Base-by-base conservation (phyloP, 2,329 filamentous ascomycete genomes). In the Aspergillus fumigatiaffinis region DNA sequence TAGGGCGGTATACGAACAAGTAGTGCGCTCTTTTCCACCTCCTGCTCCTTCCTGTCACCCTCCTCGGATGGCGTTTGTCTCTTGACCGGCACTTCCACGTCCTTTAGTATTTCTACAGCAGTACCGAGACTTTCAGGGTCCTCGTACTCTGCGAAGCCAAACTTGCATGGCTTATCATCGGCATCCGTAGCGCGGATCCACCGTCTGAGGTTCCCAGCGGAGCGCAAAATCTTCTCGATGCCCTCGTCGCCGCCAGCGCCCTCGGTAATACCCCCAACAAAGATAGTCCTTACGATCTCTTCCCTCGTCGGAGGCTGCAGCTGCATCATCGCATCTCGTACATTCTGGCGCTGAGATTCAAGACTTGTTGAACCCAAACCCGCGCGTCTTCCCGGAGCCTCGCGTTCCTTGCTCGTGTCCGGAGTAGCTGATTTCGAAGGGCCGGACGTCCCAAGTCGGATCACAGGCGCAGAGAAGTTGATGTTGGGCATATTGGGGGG, bases 381-480 rank as follows among this genome's bases (percentile, higher is more conserved):
- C 65, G 76, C 63, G 53, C 84, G 81, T 60, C 80, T 77, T 47
- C 82, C 80, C 21, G 75, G 73, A 38, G 69, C 68, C 49, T 77
- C 75, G 61, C 76, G 69, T 80, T 77, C 63, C 79, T 80, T 58
- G 54, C 73, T 74, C 49, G 73, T 72, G 41, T 77, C 76, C 32
- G 68, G 73, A 51, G 76, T 77, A 38, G 75, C 69, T 26, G 87
- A 80, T 69, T 91, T 91, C n/a, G 83, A 76, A 2, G 86, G 75
- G 21, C 78, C 84, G 3, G 87, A 84, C 1, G 92, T 93, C 46
- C 93, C 94, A 49, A 99, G 84, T 55, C 94, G 90, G 70, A 99
- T 97, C 59, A 97, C 92, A 56, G 93, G 92, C 38, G 94, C 94
- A 69, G 90, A 96, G 80, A 97, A 96, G 79, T 99, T 97, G 80